Percentiles rank a stretch among this genome's conserved stretches.
These are phyloP conservation scores for Ulmus americana DNA, from an alignment of 331 rosid genomes.

Conservation along the genomic window DNA sequence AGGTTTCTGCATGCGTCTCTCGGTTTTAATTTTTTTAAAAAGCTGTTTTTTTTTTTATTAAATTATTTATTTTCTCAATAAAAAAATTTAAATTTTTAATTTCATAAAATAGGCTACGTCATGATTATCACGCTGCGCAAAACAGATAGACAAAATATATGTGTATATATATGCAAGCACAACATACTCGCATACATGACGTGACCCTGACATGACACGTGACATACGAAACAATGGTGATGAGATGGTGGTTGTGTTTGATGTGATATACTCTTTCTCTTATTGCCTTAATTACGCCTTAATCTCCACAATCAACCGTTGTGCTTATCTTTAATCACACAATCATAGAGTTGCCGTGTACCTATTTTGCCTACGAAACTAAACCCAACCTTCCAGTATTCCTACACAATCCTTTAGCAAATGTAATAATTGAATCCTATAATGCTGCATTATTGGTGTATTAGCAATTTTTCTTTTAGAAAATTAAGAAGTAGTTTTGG, in stretches of 20 bases:
- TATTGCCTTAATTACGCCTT: no score
- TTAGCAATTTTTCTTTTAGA: no score
- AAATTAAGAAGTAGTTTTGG: no score
- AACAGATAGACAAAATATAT: background rate
- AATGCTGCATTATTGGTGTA: no score
- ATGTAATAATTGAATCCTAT: no score
- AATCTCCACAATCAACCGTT: no score
- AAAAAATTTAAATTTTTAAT: background rate
- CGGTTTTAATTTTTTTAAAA: constrained; percentile 33
- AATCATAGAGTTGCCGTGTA: no score
- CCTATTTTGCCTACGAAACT: no score
- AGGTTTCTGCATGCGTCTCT: constrained; percentile 90
- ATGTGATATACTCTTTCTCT: no score
- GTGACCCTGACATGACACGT: constrained; percentile 33
- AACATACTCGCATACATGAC: constrained; percentile 16
- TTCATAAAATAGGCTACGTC: constrained; percentile 20
- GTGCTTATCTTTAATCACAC: no score
- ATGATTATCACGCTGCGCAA: constrained; percentile 22
- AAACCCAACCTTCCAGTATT: no score
- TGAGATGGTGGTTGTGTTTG: constrained; percentile 31
- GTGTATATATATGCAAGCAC: background rate
- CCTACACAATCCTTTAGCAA: no score
- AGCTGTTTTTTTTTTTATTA: constrained; percentile 1
- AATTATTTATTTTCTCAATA: background rate
- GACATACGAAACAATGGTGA: constrained; percentile 20